Conservation (phyloP, 1,284 basidiomycete genomes). For the Sanguinoderma infundibulare region DNA sequence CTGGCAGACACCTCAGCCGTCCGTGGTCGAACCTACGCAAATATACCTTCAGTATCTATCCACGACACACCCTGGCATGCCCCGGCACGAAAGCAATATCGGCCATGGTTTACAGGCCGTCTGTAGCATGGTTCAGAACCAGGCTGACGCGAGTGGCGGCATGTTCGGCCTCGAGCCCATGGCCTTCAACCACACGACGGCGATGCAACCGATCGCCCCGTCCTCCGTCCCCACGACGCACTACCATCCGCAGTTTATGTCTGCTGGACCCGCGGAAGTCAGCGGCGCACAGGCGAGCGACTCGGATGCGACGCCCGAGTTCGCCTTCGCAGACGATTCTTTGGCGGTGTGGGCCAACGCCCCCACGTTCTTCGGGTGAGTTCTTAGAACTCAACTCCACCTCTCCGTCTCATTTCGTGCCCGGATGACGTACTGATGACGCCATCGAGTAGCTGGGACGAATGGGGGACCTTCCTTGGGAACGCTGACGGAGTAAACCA, state of each 20-base stretch:
- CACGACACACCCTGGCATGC: not conserved
- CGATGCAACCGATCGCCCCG: conserved; percentile 47
- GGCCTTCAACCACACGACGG: conserved; percentile 22
- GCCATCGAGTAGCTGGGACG: conserved; percentile 23
- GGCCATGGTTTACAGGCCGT: not conserved
- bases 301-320: not conserved
- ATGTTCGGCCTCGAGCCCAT: conserved; percentile 5
- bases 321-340: conserved; percentile 26
- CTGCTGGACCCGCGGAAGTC: not conserved
- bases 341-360: conserved; percentile 38
- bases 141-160: not conserved
- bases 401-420: too few relatives aligned
- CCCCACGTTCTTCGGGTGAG: conserved; percentile 36
- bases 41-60: not conserved
- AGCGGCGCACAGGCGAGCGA: not conserved
- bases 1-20: not conserved
- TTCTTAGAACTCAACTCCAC: not conserved
- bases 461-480: conserved; percentile 19
- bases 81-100: conserved; percentile 32
- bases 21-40: too few relatives aligned
- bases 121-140: not conserved
- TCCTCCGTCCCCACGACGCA: conserved; percentile 22
- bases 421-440: not conserved
- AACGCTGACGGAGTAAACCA: conserved; percentile 6
- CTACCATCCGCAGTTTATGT: not conserved